Percentiles rank a stretch among this genome's conserved stretches.
Evolutionary conservation across 1,139 yeast species (phyloP).

Genomic region (Candida tropicalis): DNA sequence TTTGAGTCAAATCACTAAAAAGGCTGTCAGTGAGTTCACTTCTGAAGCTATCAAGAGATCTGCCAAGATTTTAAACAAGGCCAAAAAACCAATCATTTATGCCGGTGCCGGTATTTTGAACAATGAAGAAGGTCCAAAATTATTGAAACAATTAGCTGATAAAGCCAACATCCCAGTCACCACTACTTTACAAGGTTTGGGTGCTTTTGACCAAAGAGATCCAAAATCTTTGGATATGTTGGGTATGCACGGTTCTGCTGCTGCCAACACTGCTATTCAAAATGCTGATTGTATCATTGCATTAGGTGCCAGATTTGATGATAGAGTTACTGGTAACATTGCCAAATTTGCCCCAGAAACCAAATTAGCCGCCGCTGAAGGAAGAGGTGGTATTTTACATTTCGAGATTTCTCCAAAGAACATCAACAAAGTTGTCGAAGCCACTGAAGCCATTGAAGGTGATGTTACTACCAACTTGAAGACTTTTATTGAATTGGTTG

Average conservation of each 20-base stretch:
- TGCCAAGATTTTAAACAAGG: constrained; percentile 74
- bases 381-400: constrained; percentile 94
- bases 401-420: constrained; percentile 96
- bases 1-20: constrained; percentile 67
- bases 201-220: constrained; percentile 91
- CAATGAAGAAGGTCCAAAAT: constrained; percentile 76
- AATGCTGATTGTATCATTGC: constrained; percentile 91
- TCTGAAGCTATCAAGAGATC: constrained; percentile 74
- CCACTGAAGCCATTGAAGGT: constrained; percentile 96
- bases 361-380: constrained; percentile 80
- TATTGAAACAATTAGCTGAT: constrained; percentile 82
- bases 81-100: constrained; percentile 86
- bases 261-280: constrained; percentile 94
- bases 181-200: constrained; percentile 91
- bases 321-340: constrained; percentile 91
- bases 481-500: constrained; percentile 69
- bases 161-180: constrained; percentile 95
- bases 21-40: constrained; percentile 76
- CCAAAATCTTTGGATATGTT: constrained; percentile 91
- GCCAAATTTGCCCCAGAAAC: constrained; percentile 94
- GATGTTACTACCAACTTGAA: constrained; percentile 83
- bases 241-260: constrained; percentile 98
- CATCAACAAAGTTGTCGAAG: constrained; percentile 96
- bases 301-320: constrained; percentile 96
- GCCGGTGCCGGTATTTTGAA: constrained; percentile 92